phyloP scores from a whole-genome alignment of 148 eudicot genomes.

The Salicornia ramosissima region DNA sequence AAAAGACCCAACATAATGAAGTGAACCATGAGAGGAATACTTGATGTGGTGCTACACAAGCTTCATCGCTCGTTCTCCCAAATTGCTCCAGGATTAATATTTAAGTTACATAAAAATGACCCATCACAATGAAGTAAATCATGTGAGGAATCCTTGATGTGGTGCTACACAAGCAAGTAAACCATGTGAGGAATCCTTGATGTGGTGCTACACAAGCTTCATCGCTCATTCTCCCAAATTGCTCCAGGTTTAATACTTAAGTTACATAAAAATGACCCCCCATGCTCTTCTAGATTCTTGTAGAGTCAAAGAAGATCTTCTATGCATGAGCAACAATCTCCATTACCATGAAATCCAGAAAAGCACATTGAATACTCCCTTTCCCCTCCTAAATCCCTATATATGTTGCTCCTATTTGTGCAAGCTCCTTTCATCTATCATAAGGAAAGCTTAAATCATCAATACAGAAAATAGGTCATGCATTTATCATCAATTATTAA shows the following conservation, averaged over 20 bases:
- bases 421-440: conserved; percentile 27
- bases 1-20: background rate
- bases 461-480: conserved; percentile 11
- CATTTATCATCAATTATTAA: background rate
- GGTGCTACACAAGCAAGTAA: conserved; percentile 19
- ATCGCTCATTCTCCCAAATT: conserved; percentile 8
- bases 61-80: conserved; percentile 15
- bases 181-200: conserved; percentile 23
- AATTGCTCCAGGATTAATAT: conserved; percentile 9
- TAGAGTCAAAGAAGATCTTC: conserved; percentile 11
- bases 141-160: conserved; percentile 21
- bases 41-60: conserved; percentile 16
- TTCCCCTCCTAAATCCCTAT: conserved; percentile 21
- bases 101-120: background rate
- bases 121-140: no score
- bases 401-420: conserved; percentile 18
- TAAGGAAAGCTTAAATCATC: conserved; percentile 19
- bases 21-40: conserved; percentile 18
- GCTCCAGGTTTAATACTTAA: conserved; percentile 5
- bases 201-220: conserved; percentile 23
- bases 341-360: conserved; percentile 19
- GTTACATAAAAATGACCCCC: conserved; percentile 3
- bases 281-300: conserved; percentile 19
- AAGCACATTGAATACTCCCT: conserved; percentile 18
- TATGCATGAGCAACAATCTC: conserved; percentile 14